Evolutionary conservation across 1,284 basidiomycete species (phyloP).

Genomic region (Ceratobasidium sp.): DNA sequence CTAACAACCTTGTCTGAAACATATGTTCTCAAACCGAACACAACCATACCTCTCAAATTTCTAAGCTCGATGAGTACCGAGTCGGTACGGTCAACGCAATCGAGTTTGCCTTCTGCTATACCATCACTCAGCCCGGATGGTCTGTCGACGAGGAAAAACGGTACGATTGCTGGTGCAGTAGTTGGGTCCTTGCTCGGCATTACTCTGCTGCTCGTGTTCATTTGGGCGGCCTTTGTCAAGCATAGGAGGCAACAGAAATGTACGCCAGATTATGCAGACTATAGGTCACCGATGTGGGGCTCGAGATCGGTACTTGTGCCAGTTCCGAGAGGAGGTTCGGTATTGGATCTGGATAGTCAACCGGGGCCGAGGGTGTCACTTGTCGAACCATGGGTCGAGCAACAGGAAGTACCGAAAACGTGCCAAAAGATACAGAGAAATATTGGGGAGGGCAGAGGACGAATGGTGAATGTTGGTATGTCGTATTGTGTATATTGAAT

Average conservation of each 20-base stretch:
- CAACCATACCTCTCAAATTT: neutral
- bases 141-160: neutral
- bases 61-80: neutral
- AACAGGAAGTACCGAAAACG: neutral
- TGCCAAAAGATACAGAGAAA: constrained; percentile 5
- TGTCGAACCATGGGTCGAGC: constrained; percentile 11
- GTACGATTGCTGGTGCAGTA: neutral
- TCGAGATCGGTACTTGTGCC: neutral
- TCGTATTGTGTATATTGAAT: neutral
- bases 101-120: neutral
- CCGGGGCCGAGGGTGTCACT: neutral
- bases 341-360: constrained; percentile 17
- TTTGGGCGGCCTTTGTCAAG: neutral
- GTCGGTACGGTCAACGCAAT: constrained; percentile 5
- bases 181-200: constrained; percentile 10
- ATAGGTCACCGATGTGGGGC: neutral
- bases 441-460: neutral
- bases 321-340: neutral
- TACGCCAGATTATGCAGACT: too few species aligned
- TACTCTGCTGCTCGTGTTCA: neutral
- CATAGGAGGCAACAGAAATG: neutral
- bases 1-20: constrained; percentile 3
- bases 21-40: constrained; percentile 12
- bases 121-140: neutral
- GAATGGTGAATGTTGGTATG: neutral